Percentiles rank a stretch among this genome's conserved stretches.
Conservation (phyloP, 345 rosid species). For the Lumnitzera littorea region DNA sequence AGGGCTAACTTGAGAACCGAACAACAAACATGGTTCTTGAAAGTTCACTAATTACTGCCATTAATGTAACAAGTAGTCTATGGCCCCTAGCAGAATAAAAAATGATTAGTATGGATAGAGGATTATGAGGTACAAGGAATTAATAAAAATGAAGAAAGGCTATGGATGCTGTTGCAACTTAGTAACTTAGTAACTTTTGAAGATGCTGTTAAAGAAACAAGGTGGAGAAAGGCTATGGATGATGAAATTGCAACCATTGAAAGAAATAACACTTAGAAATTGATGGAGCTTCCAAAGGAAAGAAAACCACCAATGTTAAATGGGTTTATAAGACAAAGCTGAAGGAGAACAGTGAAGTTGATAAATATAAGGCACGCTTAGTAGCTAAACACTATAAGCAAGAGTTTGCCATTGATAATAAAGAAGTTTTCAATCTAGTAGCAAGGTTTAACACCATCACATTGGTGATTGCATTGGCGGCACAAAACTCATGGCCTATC, state of each 20-base stretch:
- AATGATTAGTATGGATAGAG: no score
- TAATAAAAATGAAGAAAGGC: no score
- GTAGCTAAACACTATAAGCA: not conserved
- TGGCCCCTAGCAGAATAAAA: no score
- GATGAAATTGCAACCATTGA: not conserved
- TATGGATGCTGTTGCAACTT: not conserved
- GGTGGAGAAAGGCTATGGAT: constrained; percentile 2
- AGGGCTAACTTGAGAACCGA: no score
- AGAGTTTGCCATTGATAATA: not conserved
- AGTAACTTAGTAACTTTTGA: not conserved
- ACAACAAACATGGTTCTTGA: no score
- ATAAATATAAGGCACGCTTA: not conserved
- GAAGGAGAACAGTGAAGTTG: not conserved
- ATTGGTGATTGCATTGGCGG: not conserved
- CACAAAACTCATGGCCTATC: not conserved
- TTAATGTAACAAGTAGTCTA: no score
- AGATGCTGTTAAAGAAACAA: not conserved
- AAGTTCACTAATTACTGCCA: not conserved
- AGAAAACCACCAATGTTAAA: not conserved
- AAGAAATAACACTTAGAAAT: constrained; percentile 1
- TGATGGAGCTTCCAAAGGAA: not conserved
- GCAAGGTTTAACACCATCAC: constrained; percentile 1
- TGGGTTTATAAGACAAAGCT: constrained; percentile 2
- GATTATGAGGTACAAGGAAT: no score
- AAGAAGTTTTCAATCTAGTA: constrained; percentile 7